Base-by-base conservation (phyloP, 805 yeast species). In the Pichia occidentalis region DNA sequence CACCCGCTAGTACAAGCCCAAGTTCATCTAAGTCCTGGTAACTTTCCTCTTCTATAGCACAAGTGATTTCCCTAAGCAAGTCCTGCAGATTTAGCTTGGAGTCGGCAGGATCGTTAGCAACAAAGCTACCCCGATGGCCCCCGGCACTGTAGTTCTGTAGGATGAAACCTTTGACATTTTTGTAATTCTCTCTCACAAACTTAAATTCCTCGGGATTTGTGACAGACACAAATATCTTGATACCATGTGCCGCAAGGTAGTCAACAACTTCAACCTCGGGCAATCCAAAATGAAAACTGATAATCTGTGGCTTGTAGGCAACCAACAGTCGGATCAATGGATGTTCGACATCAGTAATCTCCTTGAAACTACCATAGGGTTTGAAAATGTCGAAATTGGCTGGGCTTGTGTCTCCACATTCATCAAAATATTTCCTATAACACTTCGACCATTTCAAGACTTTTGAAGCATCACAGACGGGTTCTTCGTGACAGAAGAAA, bases 251-350 rank as follows among this genome's bases (percentile, higher is more conserved):
- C 8, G 12, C 10, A 14, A 30, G 14, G 9, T 30, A 11, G 3
- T 30, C 25, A 30, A 30, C 14, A 6, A 30, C 22, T 5, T 20
- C n/a, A 2, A 19, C 14, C 13, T 13, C 13, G 7, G 33, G 33
- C 14, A 30, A 20, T 12, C 33, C 33, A 30, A 30, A 30, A 21
- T 30, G 33, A 21, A 30, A 30, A 30, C 33, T 30, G 22, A 30
- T 25, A 18, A 30, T 20, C 22, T 6, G 12, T 19, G 24, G 33
- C 9, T 19, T 19, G 12, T 30, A 19, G 3, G 17, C 23, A 18
- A 30, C 18, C 9, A 30, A 11, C 10, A 30, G 22, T 8, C 13
- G 12, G 14, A 30, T 30, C 16, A 30, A 19, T 5, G 24, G 33
- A 30, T 30, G 33, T 8, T 30, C 14, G 16, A 30, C 14, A 30